Conservation (phyloP, 345 rosid species). For the Salix purpurea region DNA sequence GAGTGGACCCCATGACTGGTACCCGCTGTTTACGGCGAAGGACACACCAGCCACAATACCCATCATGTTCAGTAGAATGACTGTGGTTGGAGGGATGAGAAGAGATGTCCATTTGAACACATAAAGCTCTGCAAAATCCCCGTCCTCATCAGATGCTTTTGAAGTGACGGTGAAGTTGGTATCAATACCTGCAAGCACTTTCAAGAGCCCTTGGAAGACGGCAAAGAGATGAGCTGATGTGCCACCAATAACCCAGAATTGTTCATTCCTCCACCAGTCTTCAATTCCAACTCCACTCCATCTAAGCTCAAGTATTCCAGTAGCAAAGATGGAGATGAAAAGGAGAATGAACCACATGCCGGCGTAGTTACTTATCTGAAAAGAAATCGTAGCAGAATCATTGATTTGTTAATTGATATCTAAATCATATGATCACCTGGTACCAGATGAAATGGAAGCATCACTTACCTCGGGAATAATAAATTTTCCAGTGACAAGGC, state of each 20-base stretch:
- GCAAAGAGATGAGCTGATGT: constrained; percentile 98
- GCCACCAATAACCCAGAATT: constrained; percentile 99
- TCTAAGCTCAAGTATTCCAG: constrained; percentile 90
- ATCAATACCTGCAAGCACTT: constrained; percentile 95
- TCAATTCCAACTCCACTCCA: constrained; percentile 96
- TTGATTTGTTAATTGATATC: neutral
- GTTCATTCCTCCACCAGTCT: constrained; percentile 99
- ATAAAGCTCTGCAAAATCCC: constrained; percentile 92
- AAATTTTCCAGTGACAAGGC: constrained; percentile 88
- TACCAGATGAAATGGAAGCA: neutral
- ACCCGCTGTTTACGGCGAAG: constrained; percentile 89
- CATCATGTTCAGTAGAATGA: constrained; percentile 75
- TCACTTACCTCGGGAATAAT: constrained; percentile 87
- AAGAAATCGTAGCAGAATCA: constrained; percentile 5
- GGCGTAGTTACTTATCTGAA: constrained; percentile 96
- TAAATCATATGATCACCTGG: neutral
- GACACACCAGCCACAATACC: constrained; percentile 99
- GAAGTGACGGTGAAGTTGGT: constrained; percentile 98
- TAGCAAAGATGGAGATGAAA: constrained; percentile 72
- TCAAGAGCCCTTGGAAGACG: constrained; percentile 93
- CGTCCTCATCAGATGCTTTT: constrained; percentile 90
- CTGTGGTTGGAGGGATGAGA: constrained; percentile 95
- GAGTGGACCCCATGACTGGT: constrained; percentile 99
- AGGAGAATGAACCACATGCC: constrained; percentile 98
- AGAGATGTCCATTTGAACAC: constrained; percentile 98